These are phyloP conservation scores for Aschersonia sp. DNA, from an alignment of 2,329 filamentous ascomycete species.

Conservation along the genomic window DNA sequence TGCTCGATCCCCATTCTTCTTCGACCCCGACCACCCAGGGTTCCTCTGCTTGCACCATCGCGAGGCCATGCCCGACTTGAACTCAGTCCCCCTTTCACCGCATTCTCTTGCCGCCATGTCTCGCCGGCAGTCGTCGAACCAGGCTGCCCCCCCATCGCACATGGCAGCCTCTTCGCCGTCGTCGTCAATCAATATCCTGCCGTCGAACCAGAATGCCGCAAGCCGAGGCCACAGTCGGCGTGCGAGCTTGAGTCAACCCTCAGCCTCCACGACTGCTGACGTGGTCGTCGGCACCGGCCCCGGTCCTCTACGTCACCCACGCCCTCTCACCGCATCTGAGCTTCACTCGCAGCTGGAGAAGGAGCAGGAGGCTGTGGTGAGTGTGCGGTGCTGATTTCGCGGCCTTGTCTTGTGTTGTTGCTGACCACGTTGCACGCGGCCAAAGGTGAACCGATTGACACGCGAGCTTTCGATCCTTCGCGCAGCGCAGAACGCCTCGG, in stretches of 20 bases:
- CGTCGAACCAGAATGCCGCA: conserved; percentile 38
- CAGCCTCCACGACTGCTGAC: conserved; percentile 14
- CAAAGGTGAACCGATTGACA: conserved; percentile 78
- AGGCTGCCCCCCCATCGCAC: conserved; percentile 25
- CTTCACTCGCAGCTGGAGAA: conserved; percentile 83
- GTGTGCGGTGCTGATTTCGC: conserved; percentile 12
- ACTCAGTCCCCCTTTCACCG: conserved; percentile 38
- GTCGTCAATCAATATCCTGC: conserved; percentile 39
- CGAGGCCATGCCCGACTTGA: conserved; percentile 36
- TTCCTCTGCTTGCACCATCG: background rate
- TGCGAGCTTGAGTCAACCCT: conserved; percentile 7
- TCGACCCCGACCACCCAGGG: background rate
- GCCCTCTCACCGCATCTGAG: conserved; percentile 77
- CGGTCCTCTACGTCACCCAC: conserved; percentile 71
- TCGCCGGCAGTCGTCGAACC: conserved; percentile 28
- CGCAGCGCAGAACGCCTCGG: conserved; percentile 50
- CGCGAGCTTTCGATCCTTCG: conserved; percentile 80
- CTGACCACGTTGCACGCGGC: conserved; percentile 1
- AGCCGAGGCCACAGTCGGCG: conserved; percentile 13
- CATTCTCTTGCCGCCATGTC: conserved; percentile 23
- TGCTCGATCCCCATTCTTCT: background rate
- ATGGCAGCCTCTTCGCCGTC: conserved; percentile 12
- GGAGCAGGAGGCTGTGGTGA: conserved; percentile 85
- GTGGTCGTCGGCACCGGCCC: conserved; percentile 39
- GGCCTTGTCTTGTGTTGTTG: background rate